Evolutionary conservation across 2,329 filamentous ascomycete species (phyloP), one percentile per base, ranked within the genome.

Genomic region (Trichocomaceae sp.): DNA sequence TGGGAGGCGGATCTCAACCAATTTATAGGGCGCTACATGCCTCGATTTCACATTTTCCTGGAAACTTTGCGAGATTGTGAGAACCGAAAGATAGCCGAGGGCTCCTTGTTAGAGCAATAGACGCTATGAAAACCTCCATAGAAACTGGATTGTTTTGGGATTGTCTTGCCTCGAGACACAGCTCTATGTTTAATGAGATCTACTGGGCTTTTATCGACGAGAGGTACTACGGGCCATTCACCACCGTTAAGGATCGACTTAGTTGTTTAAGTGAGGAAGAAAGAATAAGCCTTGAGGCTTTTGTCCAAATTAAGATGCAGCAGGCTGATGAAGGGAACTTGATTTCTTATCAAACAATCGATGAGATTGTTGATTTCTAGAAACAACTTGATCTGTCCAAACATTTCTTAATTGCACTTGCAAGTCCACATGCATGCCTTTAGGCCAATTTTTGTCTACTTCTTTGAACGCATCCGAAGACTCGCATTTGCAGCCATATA

Each of bases 171-270:
- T 58, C 57, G 47, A 58, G 61, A 17, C 59, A 64, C 35, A 61
- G 59, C 52, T 62, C 60, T 52, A 57, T 62, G 55, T 66, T 67
- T 56, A 65, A 68, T 60, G 62, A 64, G 33, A 64, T 66, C 44
- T 68, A 66, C 52, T 68, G 63, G 64, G 50, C 55, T 26, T 63
- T 64, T 23, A 61, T 69, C 47, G 62, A 69, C 58, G 50, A 42
- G 47, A 60, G 47, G 49, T 62, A 63, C 50, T 63, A 61, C 55
- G 64, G 64, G 29, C 50, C 52, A n/a, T 64, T 64, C 42, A 61
- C 59, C 17, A 60, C 60, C 8, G 57, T 63, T 31, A 58, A 66
- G 41, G 62, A 64, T 52, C 58, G 63, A 37, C 3, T 62, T 26
- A 12, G 35, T 37, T 48, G 64, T 10, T 47, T 68, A 19, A 63